Evolutionary conservation across 2,329 filamentous ascomycete genomes (phyloP), one percentile per base, ranked within the genome.

Genomic region (Byssoonygena ceratinophila): DNA sequence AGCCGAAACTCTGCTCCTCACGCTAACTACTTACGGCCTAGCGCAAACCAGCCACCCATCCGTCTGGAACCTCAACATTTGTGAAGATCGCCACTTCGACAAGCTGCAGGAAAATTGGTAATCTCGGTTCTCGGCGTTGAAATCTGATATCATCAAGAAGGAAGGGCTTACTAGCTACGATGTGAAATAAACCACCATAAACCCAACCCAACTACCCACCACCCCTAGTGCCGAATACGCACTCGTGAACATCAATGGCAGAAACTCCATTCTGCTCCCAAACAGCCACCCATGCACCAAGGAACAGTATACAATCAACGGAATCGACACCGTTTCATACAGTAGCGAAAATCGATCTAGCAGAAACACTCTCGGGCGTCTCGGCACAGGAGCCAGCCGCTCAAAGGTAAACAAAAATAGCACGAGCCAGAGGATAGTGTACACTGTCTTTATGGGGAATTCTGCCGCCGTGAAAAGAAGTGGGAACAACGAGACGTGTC

Each of bases 231-330:
- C 92, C 31, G 85, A 87, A 68, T 97, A 98, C 11, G 87, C 85
- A 73, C 91, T 97, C 60, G 84, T 96, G 65, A 97, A 92, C 91
- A 98, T 97, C 60, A 97, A 73, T 23, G 92, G 92, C 51, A 98
- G 70, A 68, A 97, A 98, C 69, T 96, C 88, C 61, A 86, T 87
- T 57, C 75, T 80, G 18, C 64, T 61, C 0, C 89, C 89, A 71
- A 95, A 96, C 3, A 94, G 71, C n/a, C 91, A 67, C 45, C 81
- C 78, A 67, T 98, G 92, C 6, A 92, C 58, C 47, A 96, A 68
- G 9, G 89, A 94, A 67, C 87, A 90, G 69, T 98, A 98, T 1
- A 84, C 70, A 52, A 97, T 87, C 57, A 97, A 71, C 8, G 91
- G 92, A 55, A 97, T 89, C 62, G 89, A 87, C 54, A 96, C 74